Evolutionary conservation across 1,139 yeast genomes (phyloP).

Genomic region (Wickerhamomyces sp.): DNA sequence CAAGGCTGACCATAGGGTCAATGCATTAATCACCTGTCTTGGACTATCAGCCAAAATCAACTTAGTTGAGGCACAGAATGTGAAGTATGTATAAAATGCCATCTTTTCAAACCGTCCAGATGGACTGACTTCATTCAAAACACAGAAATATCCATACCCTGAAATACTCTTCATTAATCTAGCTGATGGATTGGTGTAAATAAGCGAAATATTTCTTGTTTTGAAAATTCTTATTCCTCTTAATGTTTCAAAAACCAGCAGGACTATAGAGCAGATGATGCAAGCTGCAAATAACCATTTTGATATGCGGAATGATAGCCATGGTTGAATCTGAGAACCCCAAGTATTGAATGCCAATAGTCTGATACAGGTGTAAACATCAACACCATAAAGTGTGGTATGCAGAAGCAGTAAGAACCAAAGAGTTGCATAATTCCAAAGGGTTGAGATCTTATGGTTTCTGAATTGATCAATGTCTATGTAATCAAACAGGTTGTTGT

Average conservation of each 20-base stretch:
- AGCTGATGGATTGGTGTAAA: slow-evolving; percentile 66
- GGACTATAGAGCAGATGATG: slow-evolving; percentile 65
- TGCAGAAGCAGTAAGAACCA: slow-evolving; percentile 50
- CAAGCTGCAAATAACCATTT: slow-evolving; percentile 85
- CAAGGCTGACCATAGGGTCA: slow-evolving; percentile 58
- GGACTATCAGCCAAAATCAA: slow-evolving; percentile 78
- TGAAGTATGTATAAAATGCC: slow-evolving; percentile 62
- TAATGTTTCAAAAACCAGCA: slow-evolving; percentile 53
- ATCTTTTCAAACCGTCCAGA: slow-evolving; percentile 58
- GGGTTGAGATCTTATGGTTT: slow-evolving; percentile 47
- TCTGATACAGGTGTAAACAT: slow-evolving; percentile 74
- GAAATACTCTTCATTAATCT: slow-evolving; percentile 51
- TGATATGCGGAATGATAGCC: slow-evolving; percentile 56
- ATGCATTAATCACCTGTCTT: slow-evolving; percentile 79
- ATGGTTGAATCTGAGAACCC: slow-evolving; percentile 55
- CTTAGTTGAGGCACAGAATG: slow-evolving; percentile 60
- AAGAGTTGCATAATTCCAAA: slow-evolving; percentile 48
- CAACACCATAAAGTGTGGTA: slow-evolving; percentile 59
- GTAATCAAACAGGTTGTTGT: slow-evolving; percentile 24
- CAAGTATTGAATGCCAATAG: slow-evolving; percentile 73
- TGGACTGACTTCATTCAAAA: slow-evolving; percentile 67
- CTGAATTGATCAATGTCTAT: slow-evolving; percentile 44
- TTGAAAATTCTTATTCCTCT: slow-evolving; percentile 56
- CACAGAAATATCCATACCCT: slow-evolving; percentile 64
- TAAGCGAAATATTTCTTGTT: slow-evolving; percentile 62